Conservation (phyloP, 192 early-diverging fungal genomes). For the Chytriomyces confervae region DNA sequence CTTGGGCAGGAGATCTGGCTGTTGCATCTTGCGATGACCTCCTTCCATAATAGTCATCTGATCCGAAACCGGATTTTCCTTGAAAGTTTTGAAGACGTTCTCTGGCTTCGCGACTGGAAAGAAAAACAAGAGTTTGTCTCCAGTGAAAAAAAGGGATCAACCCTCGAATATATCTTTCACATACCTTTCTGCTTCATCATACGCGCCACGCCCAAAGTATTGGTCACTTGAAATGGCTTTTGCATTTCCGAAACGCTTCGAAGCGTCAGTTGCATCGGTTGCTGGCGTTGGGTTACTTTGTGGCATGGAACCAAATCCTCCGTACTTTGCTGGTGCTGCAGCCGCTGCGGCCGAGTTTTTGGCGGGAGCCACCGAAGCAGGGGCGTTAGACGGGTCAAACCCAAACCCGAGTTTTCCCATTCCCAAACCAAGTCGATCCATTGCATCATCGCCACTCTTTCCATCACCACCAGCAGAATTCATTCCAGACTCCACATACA, state of each 20-base stretch:
- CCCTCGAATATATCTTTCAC: constrained; percentile 19
- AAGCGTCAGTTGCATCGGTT: constrained; percentile 61
- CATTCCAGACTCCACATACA: constrained; percentile 46
- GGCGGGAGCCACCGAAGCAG: neutral
- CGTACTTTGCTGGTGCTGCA: constrained; percentile 46
- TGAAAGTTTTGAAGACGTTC: constrained; percentile 54
- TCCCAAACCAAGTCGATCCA: constrained; percentile 20
- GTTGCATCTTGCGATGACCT: neutral
- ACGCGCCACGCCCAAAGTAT: constrained; percentile 82
- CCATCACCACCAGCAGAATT: constrained; percentile 9
- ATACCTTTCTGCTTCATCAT: constrained; percentile 63
- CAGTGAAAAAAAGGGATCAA: neutral
- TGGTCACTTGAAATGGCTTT: constrained; percentile 92
- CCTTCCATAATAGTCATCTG: constrained; percentile 59
- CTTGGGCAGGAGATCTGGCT: neutral
- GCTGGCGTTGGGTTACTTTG: constrained; percentile 2
- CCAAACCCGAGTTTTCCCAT: constrained; percentile 47
- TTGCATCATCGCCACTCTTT: constrained; percentile 29
- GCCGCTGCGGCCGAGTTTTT: constrained; percentile 37
- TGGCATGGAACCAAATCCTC: constrained; percentile 17
- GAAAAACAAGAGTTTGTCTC: constrained; percentile 31
- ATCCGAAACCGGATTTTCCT: constrained; percentile 62
- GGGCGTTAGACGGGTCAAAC: constrained; percentile 21
- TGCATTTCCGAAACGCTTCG: constrained; percentile 81
- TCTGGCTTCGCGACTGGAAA: constrained; percentile 53